Evolutionary conservation across 208 protist genomes (phyloP).

Genomic region (Herpetomonas tarakana): DNA sequence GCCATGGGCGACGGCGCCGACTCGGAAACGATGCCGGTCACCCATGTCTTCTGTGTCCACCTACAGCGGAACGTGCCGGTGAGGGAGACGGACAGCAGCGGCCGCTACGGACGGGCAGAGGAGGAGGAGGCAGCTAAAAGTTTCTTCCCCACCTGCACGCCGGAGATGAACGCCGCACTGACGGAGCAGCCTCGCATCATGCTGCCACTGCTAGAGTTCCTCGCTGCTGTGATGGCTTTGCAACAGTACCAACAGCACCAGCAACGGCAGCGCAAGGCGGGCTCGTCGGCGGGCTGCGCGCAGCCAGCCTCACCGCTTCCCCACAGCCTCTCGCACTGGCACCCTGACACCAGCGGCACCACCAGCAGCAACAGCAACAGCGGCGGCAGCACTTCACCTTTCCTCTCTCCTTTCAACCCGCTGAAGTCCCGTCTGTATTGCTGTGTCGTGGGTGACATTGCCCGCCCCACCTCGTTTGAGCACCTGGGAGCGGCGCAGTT

Average conservation of each 20-base stretch:
- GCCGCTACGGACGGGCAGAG: neutral
- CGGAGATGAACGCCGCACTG: constrained; percentile 47
- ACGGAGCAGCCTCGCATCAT: constrained; percentile 53
- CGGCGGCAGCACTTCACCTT: constrained; percentile 3
- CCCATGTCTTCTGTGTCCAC: constrained; percentile 16
- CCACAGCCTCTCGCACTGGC: neutral
- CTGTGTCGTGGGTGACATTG: constrained; percentile 19
- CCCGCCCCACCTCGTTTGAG: constrained; percentile 47
- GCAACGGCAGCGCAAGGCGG: neutral
- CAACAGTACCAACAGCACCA: constrained; percentile 13
- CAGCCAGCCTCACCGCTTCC: neutral
- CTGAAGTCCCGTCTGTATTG: constrained; percentile 25
- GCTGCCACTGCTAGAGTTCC: constrained; percentile 71
- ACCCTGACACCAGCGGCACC: neutral
- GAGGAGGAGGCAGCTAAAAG: neutral
- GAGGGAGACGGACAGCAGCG: neutral
- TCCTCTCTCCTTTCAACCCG: neutral
- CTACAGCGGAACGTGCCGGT: neutral
- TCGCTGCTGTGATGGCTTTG: constrained; percentile 47
- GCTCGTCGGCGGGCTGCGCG: neutral
- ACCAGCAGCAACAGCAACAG: constrained; percentile 14
- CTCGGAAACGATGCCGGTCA: neutral
- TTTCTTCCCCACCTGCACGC: constrained; percentile 10
- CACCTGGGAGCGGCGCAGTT: constrained; percentile 67
- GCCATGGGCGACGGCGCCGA: neutral